These are phyloP conservation scores for Penicillium samsonianum DNA, from an alignment of 495 filamentous ascomycete species.

Conservation along the genomic window DNA sequence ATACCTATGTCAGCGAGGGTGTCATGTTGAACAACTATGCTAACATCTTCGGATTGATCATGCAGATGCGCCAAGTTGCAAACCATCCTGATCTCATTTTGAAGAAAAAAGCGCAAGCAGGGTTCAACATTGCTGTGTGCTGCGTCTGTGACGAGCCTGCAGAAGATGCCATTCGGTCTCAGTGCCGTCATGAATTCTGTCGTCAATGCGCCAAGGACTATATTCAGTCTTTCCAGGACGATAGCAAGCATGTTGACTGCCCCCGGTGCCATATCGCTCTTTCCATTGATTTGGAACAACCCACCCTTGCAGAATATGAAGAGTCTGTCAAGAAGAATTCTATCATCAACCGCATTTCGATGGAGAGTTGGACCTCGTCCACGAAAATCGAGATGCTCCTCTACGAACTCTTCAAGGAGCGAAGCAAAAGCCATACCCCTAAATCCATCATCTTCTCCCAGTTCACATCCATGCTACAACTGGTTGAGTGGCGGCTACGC, in stretches of 20 bases:
- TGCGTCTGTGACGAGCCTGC: slow-evolving; percentile 93
- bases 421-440: slow-evolving; percentile 84
- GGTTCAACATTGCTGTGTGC: slow-evolving; percentile 89
- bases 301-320: slow-evolving; percentile 87
- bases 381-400: slow-evolving; percentile 97
- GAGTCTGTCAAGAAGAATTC: slow-evolving; percentile 82
- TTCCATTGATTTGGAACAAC: slow-evolving; percentile 88
- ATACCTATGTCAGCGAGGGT: slow-evolving; percentile 91
- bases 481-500: slow-evolving; percentile 92
- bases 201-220: slow-evolving; percentile 85
- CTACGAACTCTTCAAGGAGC: slow-evolving; percentile 85
- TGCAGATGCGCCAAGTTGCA: slow-evolving; percentile 96
- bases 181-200: slow-evolving; percentile 94
- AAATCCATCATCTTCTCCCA: slow-evolving; percentile 82
- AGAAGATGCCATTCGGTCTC: slow-evolving; percentile 88
- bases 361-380: slow-evolving; percentile 96
- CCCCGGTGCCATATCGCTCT: slow-evolving; percentile 89
- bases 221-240: slow-evolving; percentile 66
- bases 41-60: slow-evolving; percentile 78
- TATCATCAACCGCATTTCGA: slow-evolving; percentile 96
- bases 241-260: slow-evolving; percentile 66
- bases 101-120: slow-evolving; percentile 79
- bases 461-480: slow-evolving; percentile 71
- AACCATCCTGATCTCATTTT: slow-evolving; percentile 94
- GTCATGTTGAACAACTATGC: slow-evolving; percentile 97